Base-by-base conservation (phyloP, 192 early-diverging fungal species). In the Rhizophagus sp. region DNA sequence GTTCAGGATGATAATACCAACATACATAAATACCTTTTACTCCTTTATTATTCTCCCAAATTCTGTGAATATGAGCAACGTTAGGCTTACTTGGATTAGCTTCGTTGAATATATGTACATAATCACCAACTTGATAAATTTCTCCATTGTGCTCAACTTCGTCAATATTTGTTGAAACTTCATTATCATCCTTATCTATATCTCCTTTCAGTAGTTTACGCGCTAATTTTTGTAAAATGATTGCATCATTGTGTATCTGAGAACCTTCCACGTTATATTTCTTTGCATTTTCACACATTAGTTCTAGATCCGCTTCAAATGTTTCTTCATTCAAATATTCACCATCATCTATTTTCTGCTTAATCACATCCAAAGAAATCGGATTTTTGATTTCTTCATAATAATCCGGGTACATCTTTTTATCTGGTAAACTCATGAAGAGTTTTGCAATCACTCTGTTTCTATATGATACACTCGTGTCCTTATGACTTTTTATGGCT, bases 211-310 rank as follows among this genome's bases (percentile, higher is more conserved):
- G 57, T 73, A 81, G 62, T 44, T 64, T 25, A 41, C 11, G 47
- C 1, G 61, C 73, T 39, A 74, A 61, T 22, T 41, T 72, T 74
- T 68, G 81, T 33, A 72, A 27, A 61, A 24, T 27, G 41, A 73
- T 86, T 3, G 95, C 95, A 83, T 97, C 94, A 52, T 91, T 83
- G 79, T 95, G 94, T 5, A 99, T 88, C 66, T 92, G 90, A 13
- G 96, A 98, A 12, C 92, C 92, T 52, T 93, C 88, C 74, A 91
- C 92, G 83, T 98, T 98, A 84, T 96, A 99, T 50, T 89, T 91
- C 81, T 92, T 96, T 15, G 97, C 97, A 79, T 99, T 99, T 75
- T 93, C 88, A 82, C 97, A 97, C 85, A 98, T 90, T 70, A 91
- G 83, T 36, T 88, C 83, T 79, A 97, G 89, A 83, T 99, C 98